Base-by-base conservation (phyloP, 495 filamentous ascomycete species). In the Xylaria castorea region DNA sequence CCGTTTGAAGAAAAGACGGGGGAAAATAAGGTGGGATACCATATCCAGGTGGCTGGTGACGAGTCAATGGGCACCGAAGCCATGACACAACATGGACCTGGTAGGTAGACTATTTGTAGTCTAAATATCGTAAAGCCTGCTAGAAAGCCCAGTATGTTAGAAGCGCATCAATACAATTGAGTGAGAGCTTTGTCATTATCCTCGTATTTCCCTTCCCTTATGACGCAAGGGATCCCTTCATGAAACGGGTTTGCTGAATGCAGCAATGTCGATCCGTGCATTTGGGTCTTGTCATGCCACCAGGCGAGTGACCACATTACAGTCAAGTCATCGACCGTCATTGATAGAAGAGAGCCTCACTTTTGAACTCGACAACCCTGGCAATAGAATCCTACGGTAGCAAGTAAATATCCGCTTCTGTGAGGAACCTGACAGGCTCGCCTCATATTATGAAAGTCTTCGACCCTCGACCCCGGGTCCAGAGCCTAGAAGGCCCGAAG, bases 401-500 rank as follows among this genome's bases (percentile, higher is more conserved):
- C 16, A 18, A 38, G 12, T 18, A 51, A 51, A 40, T 55, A 68
- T 34, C 65, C 65, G 55, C 65, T 57, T n/a, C n/a, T 32, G 48
- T 7, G 65, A 55, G 51, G 25, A 55, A 55, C 3, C 12, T 18
- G 16, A 68, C 36, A 60, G 27, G 30, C 38, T 42, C 38, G 38
- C 38, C 38, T 42, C 38, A 42, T 42, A 38, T 68, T 22, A 50
- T 57, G 16, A 27, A 36, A 6, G 30, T 7, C 20, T 27, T 42
- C 38, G 40, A 44, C 66, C 18, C 42, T 25, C 18, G 11, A 36
- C 42, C 30, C 66, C 36, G 42, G 67, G 20, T 5, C 20, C 12
- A 60, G 46, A 68, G 22, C 46, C 55, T n/a, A 44, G 57, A 70
- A 60, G 53, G 67, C 40, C 67, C 67, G 67, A 70, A 70, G 42